phyloP scores from a whole-genome alignment of 768 basidiomycete species.

The Thelephora aurantiotincta region DNA sequence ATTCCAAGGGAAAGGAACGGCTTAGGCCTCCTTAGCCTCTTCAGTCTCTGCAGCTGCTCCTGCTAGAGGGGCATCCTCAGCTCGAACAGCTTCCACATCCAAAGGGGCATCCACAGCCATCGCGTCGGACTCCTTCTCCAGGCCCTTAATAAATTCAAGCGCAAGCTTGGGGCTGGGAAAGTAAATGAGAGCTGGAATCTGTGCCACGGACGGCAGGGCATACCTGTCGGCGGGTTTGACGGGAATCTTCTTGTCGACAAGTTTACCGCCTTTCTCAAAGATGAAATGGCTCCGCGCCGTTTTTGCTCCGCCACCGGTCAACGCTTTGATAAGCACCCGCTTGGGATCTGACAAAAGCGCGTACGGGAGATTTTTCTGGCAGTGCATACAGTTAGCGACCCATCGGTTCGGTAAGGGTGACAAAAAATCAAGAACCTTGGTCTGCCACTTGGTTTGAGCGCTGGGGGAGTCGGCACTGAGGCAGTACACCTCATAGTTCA shows the following conservation, averaged over 20 bases:
- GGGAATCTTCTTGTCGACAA: constrained; percentile 72
- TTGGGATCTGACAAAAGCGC: constrained; percentile 84
- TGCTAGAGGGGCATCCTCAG: no score
- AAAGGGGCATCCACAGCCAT: no score
- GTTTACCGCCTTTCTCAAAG: constrained; percentile 82
- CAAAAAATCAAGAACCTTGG: constrained; percentile 39
- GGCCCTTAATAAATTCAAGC: constrained; percentile 51
- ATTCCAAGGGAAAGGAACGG: no score
- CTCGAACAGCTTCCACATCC: no score
- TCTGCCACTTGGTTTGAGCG: constrained; percentile 76
- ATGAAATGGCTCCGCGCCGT: constrained; percentile 91
- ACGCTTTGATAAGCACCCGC: constrained; percentile 56
- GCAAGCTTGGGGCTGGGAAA: constrained; percentile 41
- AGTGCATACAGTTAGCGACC: background rate
- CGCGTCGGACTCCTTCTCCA: background rate
- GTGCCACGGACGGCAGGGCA: constrained; percentile 6
- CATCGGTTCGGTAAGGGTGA: background rate
- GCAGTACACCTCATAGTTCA: constrained; percentile 67
- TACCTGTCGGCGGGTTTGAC: constrained; percentile 84
- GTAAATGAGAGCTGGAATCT: background rate
- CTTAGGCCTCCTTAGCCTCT: no score
- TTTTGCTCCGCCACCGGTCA: constrained; percentile 67
- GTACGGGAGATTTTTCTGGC: constrained; percentile 73
- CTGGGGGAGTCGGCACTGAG: constrained; percentile 65
- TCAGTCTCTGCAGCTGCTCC: no score